Conservation (phyloP, 345 rosid genomes). For the Linum tenue region DNA sequence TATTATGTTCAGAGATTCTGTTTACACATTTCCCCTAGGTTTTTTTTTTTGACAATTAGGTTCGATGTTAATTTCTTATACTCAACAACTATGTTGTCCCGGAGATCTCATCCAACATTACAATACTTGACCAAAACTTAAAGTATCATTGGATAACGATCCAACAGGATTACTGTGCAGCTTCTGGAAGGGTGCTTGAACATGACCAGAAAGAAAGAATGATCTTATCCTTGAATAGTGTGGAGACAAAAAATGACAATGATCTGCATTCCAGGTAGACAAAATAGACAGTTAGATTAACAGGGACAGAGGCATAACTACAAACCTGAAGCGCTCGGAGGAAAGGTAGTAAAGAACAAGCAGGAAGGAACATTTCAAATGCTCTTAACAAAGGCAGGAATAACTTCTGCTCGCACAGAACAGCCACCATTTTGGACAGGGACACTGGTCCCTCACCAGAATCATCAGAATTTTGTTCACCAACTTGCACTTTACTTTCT, state of each 20-base stretch:
- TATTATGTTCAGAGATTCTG: too few species aligned
- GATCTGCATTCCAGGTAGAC: neutral
- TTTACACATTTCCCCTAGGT: too few species aligned
- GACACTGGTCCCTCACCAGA: conserved; percentile 53
- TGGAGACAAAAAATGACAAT: neutral
- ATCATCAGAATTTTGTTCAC: conserved; percentile 36
- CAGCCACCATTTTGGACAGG: conserved; percentile 88
- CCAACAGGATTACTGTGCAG: neutral
- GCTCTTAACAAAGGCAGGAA: conserved; percentile 92
- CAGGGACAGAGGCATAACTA: conserved; percentile 13
- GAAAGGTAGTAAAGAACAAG: conserved; percentile 81
- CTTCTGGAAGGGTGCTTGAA: conserved; percentile 2
- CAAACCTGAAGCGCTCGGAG: conserved; percentile 96
- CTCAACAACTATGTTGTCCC: too few species aligned
- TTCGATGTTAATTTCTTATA: too few species aligned
- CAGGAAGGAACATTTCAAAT: conserved; percentile 96
- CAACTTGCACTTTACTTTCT: conserved; percentile 33
- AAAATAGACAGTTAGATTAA: neutral
- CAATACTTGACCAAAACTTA: neutral
- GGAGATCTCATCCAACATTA: neutral
- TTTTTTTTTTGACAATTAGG: too few species aligned
- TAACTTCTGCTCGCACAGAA: conserved; percentile 82
- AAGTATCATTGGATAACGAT: neutral
- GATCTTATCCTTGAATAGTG: neutral
- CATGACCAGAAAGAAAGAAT: conserved; percentile 1